Conservation (phyloP, 345 rosid species). For the Nasturtium officinale region DNA sequence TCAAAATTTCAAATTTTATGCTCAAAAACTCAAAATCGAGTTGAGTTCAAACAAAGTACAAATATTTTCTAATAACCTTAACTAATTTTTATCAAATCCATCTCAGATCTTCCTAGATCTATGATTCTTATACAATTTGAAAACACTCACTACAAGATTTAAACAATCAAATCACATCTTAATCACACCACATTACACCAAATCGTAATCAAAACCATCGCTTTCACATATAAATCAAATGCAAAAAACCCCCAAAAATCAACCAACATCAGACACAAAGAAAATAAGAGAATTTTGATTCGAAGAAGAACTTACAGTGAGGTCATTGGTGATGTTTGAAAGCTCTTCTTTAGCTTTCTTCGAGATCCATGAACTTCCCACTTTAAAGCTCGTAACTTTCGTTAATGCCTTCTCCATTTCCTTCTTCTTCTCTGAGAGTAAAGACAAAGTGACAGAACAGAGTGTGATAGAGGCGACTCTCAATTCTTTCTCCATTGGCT, state of each 20-base stretch:
- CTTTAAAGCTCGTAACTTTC: constrained; percentile 84
- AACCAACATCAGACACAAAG: neutral
- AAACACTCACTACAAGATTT: constrained; percentile 22
- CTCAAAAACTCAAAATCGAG: neutral
- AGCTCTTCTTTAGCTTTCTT: constrained; percentile 93
- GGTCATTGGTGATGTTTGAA: constrained; percentile 76
- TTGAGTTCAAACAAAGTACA: neutral
- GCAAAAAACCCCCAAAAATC: neutral
- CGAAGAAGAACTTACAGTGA: constrained; percentile 53
- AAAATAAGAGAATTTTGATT: neutral
- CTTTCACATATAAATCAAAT: neutral
- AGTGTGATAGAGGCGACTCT: constrained; percentile 42
- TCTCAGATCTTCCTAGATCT: constrained; percentile 40
- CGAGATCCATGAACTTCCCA: constrained; percentile 84
- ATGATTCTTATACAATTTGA: constrained; percentile 23
- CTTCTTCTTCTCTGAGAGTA: constrained; percentile 11
- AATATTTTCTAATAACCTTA: neutral
- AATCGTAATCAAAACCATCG: constrained; percentile 12
- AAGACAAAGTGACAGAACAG: constrained; percentile 31
- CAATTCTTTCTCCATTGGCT: constrained; percentile 11
- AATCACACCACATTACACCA: constrained; percentile 46
- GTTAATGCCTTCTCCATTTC: constrained; percentile 91
- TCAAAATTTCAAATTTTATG: neutral
- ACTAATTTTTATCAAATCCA: constrained; percentile 25
- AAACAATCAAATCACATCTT: neutral